A percentile compares a stretch with the other conserved stretches of the same genome.
phyloP scores from a whole-genome alignment of 2,329 filamentous ascomycete genomes.

The Microcera coccophila region DNA sequence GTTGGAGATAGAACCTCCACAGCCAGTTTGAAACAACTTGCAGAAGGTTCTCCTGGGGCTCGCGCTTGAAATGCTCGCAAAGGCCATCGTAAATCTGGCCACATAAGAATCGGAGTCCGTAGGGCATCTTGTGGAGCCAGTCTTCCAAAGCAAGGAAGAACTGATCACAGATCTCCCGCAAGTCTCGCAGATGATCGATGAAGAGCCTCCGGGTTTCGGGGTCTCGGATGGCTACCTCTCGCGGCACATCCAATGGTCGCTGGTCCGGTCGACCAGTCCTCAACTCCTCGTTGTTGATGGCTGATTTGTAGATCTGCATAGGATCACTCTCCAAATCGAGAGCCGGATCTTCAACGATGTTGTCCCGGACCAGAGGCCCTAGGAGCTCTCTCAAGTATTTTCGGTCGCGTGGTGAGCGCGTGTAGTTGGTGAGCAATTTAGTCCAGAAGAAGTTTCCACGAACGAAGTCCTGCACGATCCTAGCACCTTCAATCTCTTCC shows the following conservation, averaged over 20 bases:
- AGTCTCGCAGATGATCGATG: slow-evolving; percentile 88
- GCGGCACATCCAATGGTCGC: slow-evolving; percentile 76
- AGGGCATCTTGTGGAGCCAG: slow-evolving; percentile 81
- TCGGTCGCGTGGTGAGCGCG: slow-evolving; percentile 83
- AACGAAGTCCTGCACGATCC: slow-evolving; percentile 75
- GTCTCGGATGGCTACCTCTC: slow-evolving; percentile 93
- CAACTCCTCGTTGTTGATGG: slow-evolving; percentile 96
- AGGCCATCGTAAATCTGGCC: slow-evolving; percentile 81
- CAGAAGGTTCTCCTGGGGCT: slow-evolving; percentile 71
- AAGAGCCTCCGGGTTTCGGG: slow-evolving; percentile 88
- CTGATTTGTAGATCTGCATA: slow-evolving; percentile 91
- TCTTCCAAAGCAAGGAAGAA: slow-evolving; percentile 82
- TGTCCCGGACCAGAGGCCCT: slow-evolving; percentile 80
- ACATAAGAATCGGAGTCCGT: slow-evolving; percentile 83
- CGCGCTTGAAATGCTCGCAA: slow-evolving; percentile 71
- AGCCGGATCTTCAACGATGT: slow-evolving; percentile 86
- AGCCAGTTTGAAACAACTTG: slow-evolving; percentile 87
- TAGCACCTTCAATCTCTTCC: slow-evolving; percentile 76
- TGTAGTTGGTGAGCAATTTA: slow-evolving; percentile 81
- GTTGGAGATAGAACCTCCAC: slow-evolving; percentile 91
- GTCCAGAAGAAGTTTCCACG: slow-evolving; percentile 92
- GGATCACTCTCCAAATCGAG: slow-evolving; percentile 95
- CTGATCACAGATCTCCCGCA: slow-evolving; percentile 90
- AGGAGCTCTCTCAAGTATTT: slow-evolving; percentile 88
- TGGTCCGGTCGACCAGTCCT: slow-evolving; percentile 81